Evolutionary conservation across 1,139 yeast genomes (phyloP).

Genomic region (Tardiomyces blankii): DNA sequence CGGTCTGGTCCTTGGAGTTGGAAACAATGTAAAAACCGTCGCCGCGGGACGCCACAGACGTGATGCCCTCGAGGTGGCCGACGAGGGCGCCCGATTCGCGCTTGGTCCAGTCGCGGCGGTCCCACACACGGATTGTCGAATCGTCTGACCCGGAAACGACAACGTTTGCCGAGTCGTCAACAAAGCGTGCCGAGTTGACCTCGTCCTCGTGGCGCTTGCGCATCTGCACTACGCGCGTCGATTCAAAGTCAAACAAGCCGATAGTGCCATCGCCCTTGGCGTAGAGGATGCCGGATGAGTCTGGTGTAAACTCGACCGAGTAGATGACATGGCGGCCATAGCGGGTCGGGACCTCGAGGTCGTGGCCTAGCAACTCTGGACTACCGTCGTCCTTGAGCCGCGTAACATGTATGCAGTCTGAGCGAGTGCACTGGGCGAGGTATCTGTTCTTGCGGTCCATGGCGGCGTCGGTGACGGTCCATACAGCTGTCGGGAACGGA

Average conservation of each 20-base stretch:
- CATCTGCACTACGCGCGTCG: constrained; percentile 49
- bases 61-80: constrained; percentile 59
- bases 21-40: constrained; percentile 21
- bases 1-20: constrained; percentile 23
- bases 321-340: constrained; percentile 5
- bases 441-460: neutral
- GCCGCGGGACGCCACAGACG: constrained; percentile 18
- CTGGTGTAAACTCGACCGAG: constrained; percentile 11
- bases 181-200: constrained; percentile 58
- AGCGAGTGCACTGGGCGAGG: neutral
- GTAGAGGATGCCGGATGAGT: constrained; percentile 1
- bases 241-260: neutral
- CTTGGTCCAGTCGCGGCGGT: constrained; percentile 38
- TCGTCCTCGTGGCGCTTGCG: constrained; percentile 41
- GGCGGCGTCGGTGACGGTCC: neutral
- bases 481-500: neutral
- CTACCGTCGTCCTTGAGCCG: neutral
- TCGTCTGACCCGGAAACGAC: constrained; percentile 79
- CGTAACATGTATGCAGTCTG: neutral
- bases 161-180: constrained; percentile 62
- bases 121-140: constrained; percentile 77
- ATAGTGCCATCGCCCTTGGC: neutral
- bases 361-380: neutral
- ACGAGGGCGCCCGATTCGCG: constrained; percentile 45
- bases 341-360: neutral